These are phyloP conservation scores for Pestalotiopsis sp. DNA, from an alignment of 2,329 filamentous ascomycete genomes.

Conservation along the genomic window DNA sequence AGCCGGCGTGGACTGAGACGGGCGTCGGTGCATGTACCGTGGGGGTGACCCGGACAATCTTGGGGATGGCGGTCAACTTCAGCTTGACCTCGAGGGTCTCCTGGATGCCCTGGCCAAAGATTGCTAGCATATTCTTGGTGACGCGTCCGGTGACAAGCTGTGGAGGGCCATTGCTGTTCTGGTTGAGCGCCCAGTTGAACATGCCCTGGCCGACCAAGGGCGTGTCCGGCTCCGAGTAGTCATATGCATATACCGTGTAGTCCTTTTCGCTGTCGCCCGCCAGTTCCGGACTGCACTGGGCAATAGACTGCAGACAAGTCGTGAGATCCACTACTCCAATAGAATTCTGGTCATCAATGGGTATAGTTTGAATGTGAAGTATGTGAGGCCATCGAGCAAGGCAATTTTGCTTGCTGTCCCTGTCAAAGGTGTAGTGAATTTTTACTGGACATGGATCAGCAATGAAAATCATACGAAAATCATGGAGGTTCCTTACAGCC, in stretches of 20 bases:
- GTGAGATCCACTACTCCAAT: slow-evolving; percentile 89
- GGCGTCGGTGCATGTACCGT: slow-evolving; percentile 19
- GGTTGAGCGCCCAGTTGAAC: slow-evolving; percentile 79
- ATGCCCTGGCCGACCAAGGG: slow-evolving; percentile 95
- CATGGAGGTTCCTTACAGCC: slow-evolving; percentile 56
- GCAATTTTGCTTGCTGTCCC: slow-evolving; percentile 84
- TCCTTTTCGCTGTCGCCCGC: slow-evolving; percentile 72
- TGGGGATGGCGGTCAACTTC: slow-evolving; percentile 78
- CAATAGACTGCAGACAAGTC: slow-evolving; percentile 83
- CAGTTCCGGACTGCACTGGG: slow-evolving; percentile 81
- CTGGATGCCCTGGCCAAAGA: slow-evolving; percentile 80
- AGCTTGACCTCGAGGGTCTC: slow-evolving; percentile 94
- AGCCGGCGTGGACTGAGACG: slow-evolving; percentile 20
- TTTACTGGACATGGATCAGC: slow-evolving; percentile 67
- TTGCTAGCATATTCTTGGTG: slow-evolving; percentile 79
- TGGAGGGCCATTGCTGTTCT: slow-evolving; percentile 45
- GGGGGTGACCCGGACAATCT: slow-evolving; percentile 37
- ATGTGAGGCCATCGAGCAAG: slow-evolving; percentile 83
- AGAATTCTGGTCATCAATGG: slow-evolving; percentile 75
- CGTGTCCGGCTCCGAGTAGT: slow-evolving; percentile 93
- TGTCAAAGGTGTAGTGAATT: slow-evolving; percentile 95
- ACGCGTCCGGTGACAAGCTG: slow-evolving; percentile 88
- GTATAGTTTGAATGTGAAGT: slow-evolving; percentile 77
- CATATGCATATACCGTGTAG: slow-evolving; percentile 96
- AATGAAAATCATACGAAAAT: slow-evolving; percentile 8